Base-by-base conservation (phyloP, 345 rosid species). In the Hibiscus trionum region DNA sequence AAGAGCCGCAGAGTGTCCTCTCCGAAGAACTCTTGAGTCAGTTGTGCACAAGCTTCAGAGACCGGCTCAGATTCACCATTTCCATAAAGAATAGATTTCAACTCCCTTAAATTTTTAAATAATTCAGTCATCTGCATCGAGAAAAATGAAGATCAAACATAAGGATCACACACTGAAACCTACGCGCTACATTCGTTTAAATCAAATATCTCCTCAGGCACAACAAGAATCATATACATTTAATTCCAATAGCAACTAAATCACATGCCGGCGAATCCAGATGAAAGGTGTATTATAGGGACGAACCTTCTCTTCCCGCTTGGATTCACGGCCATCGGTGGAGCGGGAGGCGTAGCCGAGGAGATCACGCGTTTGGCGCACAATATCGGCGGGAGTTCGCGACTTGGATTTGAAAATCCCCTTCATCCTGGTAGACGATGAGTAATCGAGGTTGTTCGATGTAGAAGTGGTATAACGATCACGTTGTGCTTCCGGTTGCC, bases 61-160 rank as follows among this genome's bases (percentile, higher is more conserved):
- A 96, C 86, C 27, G 99, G 99, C 84, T 96, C 99, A n/a, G 97
- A 86, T 76, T 96, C 99, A 69, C 97, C 91, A 73, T 95, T 82
- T 35, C 99, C 99, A 77, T 95, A 95, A 39, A 95, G 96, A 84
- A 92, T 87, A 4, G 85, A 78, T 82, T 95, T 95, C 78, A 95
- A 79, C 68, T 96, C 99, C 85, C 97, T 85, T 16, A 91, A 76
- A 77, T 84, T 90, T 78, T 80, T 86, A 80, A 82, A 76, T 59
- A 96, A 76, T 74, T 96, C 99, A 17, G 82, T 86, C 91, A 91
- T 88, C 99, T 95, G 82, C 58, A 71, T 75, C 15, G n/a, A 4
- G 26, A 4, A 50, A 15, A 16, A 73, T 31, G 14, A 52, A 2
- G 52, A 27, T 2, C 11, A 69, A 46, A 68, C 4, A 26, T 27